Evolutionary conservation across 306 rosid species (phyloP).

Genomic region (Casuarina cunninghamiana): DNA sequence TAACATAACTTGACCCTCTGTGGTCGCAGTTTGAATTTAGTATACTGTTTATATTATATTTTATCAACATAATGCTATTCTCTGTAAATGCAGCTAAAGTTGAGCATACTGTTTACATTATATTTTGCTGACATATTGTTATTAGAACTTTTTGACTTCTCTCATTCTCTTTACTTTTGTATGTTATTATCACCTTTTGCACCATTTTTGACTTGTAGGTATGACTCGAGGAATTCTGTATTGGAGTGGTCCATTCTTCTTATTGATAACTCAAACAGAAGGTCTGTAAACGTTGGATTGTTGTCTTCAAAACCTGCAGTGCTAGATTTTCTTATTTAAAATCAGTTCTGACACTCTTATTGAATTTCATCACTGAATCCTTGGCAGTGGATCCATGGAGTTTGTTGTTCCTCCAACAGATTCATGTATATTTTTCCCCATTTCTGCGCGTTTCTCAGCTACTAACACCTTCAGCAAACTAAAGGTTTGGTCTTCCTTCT

Average conservation of each 20-base stretch:
- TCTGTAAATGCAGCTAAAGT: too few relatives aligned
- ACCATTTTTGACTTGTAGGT: slow-evolving; percentile 50
- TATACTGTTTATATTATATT: too few relatives aligned
- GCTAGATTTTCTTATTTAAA: slow-evolving; percentile 4
- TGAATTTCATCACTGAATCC: background rate
- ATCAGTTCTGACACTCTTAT: background rate
- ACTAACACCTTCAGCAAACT: slow-evolving; percentile 80
- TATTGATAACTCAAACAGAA: slow-evolving; percentile 86
- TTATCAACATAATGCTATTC: too few relatives aligned
- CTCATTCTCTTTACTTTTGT: slow-evolving; percentile 6
- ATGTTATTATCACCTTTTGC: background rate
- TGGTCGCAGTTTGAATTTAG: too few relatives aligned
- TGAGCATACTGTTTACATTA: too few relatives aligned
- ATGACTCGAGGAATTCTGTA: slow-evolving; percentile 78
- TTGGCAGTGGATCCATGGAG: slow-evolving; percentile 89
- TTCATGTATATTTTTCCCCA: slow-evolving; percentile 82
- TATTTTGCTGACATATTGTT: too few relatives aligned
- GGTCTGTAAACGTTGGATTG: slow-evolving; percentile 42
- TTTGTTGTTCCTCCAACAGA: slow-evolving; percentile 91
- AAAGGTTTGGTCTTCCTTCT: slow-evolving; percentile 54
- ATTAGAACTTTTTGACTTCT: slow-evolving; percentile 8
- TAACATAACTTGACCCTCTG: too few relatives aligned
- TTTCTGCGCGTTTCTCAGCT: slow-evolving; percentile 76
- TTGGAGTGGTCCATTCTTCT: slow-evolving; percentile 94
- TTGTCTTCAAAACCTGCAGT: background rate